Conservation (phyloP, 1,284 basidiomycete species). For the Leccinum colubrinum region DNA sequence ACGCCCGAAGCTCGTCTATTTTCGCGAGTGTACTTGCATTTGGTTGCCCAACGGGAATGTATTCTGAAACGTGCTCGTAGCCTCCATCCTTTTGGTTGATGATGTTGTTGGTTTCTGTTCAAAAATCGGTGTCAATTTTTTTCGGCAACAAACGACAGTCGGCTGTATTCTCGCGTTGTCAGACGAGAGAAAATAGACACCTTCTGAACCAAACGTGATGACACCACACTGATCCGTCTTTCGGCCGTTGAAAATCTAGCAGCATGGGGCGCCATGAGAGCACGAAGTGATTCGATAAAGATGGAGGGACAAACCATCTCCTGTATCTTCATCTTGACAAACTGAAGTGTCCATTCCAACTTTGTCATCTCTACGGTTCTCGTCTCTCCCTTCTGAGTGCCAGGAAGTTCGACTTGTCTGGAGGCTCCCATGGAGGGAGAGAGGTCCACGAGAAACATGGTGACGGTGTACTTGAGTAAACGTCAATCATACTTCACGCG, state of each 20-base stretch:
- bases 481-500: neutral
- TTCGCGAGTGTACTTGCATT: slow-evolving; percentile 75
- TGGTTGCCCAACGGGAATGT: slow-evolving; percentile 77
- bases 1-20: slow-evolving; percentile 63
- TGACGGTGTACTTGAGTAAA: slow-evolving; percentile 65
- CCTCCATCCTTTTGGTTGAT: slow-evolving; percentile 61
- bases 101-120: slow-evolving; percentile 71
- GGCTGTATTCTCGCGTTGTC: neutral
- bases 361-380: slow-evolving; percentile 64
- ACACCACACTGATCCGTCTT: slow-evolving; percentile 93
- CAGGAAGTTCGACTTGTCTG: slow-evolving; percentile 56
- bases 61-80: slow-evolving; percentile 78
- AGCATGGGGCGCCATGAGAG: neutral
- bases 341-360: slow-evolving; percentile 81
- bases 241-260: slow-evolving; percentile 80
- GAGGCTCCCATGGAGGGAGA: slow-evolving; percentile 81
- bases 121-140: slow-evolving; percentile 6
- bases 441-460: slow-evolving; percentile 85
- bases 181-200: slow-evolving; percentile 36
- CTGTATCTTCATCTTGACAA: slow-evolving; percentile 84
- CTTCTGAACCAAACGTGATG: slow-evolving; percentile 79
- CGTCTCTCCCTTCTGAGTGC: slow-evolving; percentile 48
- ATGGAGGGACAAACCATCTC: slow-evolving; percentile 64
- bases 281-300: neutral
- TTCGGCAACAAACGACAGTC: neutral